Base-by-base conservation (phyloP, 2,329 filamentous ascomycete genomes). In the Aspergillus aculeatus region DNA sequence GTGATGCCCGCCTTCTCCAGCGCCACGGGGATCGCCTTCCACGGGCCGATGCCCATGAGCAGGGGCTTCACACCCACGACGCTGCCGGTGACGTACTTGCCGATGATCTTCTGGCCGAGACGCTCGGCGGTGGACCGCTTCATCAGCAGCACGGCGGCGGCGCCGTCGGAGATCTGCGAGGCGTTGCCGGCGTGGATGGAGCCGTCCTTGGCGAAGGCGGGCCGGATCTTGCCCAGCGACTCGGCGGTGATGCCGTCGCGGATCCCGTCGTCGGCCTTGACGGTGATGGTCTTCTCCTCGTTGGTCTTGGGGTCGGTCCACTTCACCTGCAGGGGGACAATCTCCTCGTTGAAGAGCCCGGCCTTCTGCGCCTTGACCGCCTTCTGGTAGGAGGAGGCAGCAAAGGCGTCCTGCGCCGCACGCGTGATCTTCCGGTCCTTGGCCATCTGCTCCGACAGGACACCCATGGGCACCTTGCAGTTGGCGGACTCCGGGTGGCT, bases 381-480 rank as follows among this genome's bases (percentile, higher is more conserved):
- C 81, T 96, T 98, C 68, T 92, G 88, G 83, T 96, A 98, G 47
- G 92, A 96, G 3, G 83, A 79, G n/a, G 94, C 94, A 14, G 95
- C 95, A 76, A 98, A 99, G n/a, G 86, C 86, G 75, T 99, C 95
- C 79, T 98, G 95, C 55, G 84, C 81, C 11, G 82, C 79, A 62
- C 95, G 89, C 59, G 81, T 72, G 72, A 98, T 86, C 60, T 84
- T 82, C 70, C 89, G 86, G 75, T 92, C 92, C 79, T 92, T 90
- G 68, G 94, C 95, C 94, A 98, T 97, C 72, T 94, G 79, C 80
- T 99, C 95, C 29, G 92, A 96, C 53, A 98, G 83, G 11, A 92
- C 85, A 69, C 94, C 94, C 95, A 98, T 98, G 75, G 92, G 89
- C 3, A 98, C 94, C 81, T 96, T 97, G 87, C 95, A 99, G 84